These are phyloP conservation scores for Talaromyces sp. DNA, from an alignment of 2,329 filamentous ascomycete species.

Conservation along the genomic window DNA sequence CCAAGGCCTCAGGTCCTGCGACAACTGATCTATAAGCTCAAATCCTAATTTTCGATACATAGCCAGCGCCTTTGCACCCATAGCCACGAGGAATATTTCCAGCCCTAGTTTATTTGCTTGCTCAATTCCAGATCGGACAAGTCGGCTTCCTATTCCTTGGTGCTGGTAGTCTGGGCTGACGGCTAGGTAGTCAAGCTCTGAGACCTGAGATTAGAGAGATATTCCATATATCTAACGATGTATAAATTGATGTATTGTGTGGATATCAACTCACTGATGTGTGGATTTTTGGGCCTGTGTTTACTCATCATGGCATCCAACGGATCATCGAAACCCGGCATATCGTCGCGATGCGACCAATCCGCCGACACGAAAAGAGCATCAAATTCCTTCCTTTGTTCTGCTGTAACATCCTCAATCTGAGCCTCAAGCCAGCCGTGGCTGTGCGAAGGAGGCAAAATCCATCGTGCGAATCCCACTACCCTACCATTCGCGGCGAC, in stretches of 20 bases:
- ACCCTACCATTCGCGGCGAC: background rate
- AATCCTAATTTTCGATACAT: background rate
- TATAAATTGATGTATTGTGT: background rate
- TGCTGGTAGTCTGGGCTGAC: background rate
- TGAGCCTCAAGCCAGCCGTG: background rate
- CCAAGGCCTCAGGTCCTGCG: slow-evolving; percentile 2
- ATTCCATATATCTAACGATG: too few relatives aligned
- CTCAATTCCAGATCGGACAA: background rate
- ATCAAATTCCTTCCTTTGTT: background rate
- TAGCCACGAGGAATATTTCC: background rate
- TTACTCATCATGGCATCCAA: background rate
- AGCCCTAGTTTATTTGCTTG: background rate
- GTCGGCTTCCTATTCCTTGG: background rate
- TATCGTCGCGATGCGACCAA: background rate
- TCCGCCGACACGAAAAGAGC: background rate
- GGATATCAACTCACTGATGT: background rate
- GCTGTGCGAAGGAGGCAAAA: background rate
- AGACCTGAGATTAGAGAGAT: too few relatives aligned
- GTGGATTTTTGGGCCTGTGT: background rate
- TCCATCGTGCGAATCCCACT: background rate
- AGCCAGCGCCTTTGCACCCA: background rate
- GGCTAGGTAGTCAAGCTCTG: background rate
- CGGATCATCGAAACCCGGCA: background rate
- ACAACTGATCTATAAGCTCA: background rate
- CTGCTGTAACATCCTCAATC: background rate